A percentile compares a stretch with the other conserved stretches of the same genome.
Evolutionary conservation across 371 early-diverging fungal genomes (phyloP).

Genomic region (Umbelopsis sp.): DNA sequence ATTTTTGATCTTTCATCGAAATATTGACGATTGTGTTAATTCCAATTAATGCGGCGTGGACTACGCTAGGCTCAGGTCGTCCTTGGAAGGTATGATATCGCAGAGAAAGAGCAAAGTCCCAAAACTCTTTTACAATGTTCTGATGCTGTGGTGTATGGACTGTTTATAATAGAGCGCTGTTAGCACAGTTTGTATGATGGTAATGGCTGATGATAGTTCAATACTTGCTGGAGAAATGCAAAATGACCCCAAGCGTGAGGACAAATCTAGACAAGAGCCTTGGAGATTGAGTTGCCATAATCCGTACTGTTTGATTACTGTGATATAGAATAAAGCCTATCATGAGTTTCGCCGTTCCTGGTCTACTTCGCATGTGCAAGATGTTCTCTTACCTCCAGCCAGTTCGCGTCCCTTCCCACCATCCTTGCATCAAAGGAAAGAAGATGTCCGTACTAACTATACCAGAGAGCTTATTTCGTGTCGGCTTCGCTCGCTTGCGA

Average conservation of each 20-base stretch:
- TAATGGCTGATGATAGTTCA: background rate
- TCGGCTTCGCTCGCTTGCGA: conserved; percentile 22
- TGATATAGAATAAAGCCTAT: background rate
- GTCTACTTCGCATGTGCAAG: background rate
- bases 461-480: conserved; percentile 38
- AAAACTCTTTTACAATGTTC: conserved; percentile 47
- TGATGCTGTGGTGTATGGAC: conserved; percentile 48
- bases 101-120: conserved; percentile 47
- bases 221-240: conserved; percentile 47
- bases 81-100: conserved; percentile 31
- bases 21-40: conserved; percentile 40
- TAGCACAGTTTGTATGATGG: background rate
- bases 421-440: conserved; percentile 49
- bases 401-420: conserved; percentile 53
- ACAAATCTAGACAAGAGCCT: conserved; percentile 31
- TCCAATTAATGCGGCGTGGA: conserved; percentile 41
- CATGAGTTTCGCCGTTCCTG: background rate
- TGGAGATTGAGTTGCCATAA: conserved; percentile 10
- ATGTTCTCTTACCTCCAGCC: conserved; percentile 34
- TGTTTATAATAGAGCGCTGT: conserved; percentile 10
- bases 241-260: conserved; percentile 48
- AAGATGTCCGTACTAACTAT: conserved; percentile 46
- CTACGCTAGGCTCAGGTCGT: conserved; percentile 19
- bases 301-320: conserved; percentile 6
- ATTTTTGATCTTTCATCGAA: conserved; percentile 38